Conservation (phyloP, 2,329 filamentous ascomycete species). For the Ophiostoma himal-ulmi region DNA sequence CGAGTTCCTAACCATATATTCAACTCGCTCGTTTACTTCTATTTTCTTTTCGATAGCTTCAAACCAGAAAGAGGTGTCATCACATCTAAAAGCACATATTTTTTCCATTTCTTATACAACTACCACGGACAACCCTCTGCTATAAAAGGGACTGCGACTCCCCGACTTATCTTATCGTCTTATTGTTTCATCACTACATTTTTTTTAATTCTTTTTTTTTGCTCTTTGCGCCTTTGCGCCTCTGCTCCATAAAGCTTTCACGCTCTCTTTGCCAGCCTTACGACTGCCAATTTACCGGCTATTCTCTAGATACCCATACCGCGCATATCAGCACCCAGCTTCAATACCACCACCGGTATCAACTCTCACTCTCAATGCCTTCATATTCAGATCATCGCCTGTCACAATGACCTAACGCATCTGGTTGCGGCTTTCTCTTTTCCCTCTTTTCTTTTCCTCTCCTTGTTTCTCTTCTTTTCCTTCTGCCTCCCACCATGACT, state of each 20-base stretch:
- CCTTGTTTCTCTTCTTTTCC: not conserved
- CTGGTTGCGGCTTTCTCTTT: not conserved
- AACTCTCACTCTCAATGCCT: not conserved
- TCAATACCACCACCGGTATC: not conserved
- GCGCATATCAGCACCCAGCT: not conserved
- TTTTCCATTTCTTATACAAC: not conserved
- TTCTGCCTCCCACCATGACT: conserved; percentile 14
- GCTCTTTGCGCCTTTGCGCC: not conserved
- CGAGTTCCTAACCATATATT: not conserved
- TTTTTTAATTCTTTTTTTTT: not conserved
- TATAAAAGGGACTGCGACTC: not conserved
- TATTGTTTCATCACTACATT: not conserved
- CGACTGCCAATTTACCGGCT: not conserved
- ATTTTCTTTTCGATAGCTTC: not conserved
- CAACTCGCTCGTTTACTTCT: not conserved
- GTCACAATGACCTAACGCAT: conserved; percentile 10
- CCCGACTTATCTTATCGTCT: conserved; percentile 7
- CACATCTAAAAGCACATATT: not conserved
- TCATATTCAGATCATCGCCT: not conserved
- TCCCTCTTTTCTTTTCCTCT: not conserved
- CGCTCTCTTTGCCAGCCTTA: not conserved
- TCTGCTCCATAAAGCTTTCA: not conserved
- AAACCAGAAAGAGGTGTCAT: not conserved
- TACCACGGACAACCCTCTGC: not conserved
- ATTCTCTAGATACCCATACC: not conserved